Conservation (phyloP, 768 basidiomycete species). For the Leucosporidium yakuticum region DNA sequence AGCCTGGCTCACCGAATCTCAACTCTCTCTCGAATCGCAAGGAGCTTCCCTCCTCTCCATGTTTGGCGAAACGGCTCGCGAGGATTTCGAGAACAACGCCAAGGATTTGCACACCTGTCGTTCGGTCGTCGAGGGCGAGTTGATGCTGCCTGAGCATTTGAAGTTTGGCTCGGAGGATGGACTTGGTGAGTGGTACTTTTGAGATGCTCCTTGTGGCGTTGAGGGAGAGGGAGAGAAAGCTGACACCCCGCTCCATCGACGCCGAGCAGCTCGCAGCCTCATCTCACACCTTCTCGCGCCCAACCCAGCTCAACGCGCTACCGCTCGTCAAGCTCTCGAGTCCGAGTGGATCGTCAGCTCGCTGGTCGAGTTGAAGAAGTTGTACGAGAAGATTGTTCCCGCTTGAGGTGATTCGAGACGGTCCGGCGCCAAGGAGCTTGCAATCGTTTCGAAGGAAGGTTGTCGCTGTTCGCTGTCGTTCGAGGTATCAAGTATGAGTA, state of each 20-base stretch:
- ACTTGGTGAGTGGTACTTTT: not conserved
- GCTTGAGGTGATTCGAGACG: no score
- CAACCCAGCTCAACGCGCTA: not conserved
- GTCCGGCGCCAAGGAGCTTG: no score
- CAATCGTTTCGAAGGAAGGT: no score
- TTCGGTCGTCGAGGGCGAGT: not conserved
- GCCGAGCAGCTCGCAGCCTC: conserved; percentile 1
- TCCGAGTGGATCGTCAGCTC: no score
- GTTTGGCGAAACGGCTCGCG: not conserved
- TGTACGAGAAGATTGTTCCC: no score
- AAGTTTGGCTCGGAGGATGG: not conserved
- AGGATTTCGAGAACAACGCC: not conserved
- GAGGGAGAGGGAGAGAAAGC: not conserved
- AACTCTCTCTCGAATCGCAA: not conserved
- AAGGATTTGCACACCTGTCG: not conserved
- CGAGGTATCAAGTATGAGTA: no score
- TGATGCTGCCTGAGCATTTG: not conserved
- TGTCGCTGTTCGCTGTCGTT: no score
- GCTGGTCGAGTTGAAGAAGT: no score
- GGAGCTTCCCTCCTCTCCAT: not conserved
- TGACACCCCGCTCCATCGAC: not conserved
- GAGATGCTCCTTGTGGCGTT: not conserved
- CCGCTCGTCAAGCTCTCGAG: no score
- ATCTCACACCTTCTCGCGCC: not conserved
- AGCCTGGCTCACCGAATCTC: no score